Evolutionary conservation across 192 early-diverging fungal species (phyloP).

Genomic region (Jimgerdemannia flammicorona): DNA sequence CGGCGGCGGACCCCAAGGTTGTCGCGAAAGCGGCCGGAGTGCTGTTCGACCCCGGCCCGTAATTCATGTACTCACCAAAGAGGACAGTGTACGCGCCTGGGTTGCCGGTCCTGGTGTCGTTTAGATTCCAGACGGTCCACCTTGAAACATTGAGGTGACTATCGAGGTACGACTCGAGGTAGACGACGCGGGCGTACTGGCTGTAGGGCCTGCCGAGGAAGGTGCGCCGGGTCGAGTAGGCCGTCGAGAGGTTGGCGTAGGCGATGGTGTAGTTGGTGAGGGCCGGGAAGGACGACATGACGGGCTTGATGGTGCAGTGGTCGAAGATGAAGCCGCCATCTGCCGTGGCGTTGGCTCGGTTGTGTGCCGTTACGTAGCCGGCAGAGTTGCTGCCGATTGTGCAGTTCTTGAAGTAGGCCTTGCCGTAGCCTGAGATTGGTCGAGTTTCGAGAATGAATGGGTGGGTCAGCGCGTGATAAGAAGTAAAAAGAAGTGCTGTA

Average conservation of each 20-base stretch:
- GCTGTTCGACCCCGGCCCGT: slow-evolving; percentile 9
- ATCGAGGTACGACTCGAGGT: slow-evolving; percentile 4
- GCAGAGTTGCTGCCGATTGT: slow-evolving; percentile 6
- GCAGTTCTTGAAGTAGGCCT: slow-evolving; percentile 6
- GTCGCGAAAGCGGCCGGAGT: neutral
- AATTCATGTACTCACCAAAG: slow-evolving; percentile 13
- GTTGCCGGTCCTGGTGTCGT: neutral
- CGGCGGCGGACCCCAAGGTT: neutral
- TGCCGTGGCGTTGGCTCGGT: neutral
- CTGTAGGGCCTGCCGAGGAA: slow-evolving; percentile 16
- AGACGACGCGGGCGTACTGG: slow-evolving; percentile 15
- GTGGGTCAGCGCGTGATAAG: no score
- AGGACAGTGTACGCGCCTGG: neutral
- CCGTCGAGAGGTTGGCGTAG: neutral
- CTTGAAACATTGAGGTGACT: slow-evolving; percentile 9
- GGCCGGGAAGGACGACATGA: neutral
- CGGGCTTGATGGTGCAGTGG: neutral
- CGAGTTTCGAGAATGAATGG: no score
- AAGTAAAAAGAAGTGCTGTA: no score
- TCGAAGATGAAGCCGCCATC: neutral
- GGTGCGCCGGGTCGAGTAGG: neutral
- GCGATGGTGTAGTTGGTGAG: no score
- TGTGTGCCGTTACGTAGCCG: slow-evolving; percentile 15
- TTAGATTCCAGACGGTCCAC: neutral
- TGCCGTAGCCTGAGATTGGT: slow-evolving; percentile 9